Base-by-base conservation (phyloP, 2,329 filamentous ascomycete genomes). In the Chrysoporthe austroafricana region DNA sequence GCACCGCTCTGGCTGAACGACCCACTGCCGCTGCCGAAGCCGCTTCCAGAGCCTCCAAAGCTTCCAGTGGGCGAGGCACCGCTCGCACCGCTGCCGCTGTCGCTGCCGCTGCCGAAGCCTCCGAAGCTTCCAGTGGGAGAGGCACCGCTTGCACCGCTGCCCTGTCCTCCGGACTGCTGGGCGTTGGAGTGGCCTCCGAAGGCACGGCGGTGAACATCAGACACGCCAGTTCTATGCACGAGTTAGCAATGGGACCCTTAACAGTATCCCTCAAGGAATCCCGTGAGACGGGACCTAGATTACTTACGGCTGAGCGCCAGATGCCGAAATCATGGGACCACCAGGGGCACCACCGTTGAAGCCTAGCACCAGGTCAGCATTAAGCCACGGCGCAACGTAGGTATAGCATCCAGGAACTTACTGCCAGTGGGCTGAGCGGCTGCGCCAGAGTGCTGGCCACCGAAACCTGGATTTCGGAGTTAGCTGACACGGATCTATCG, bases 31-130 rank as follows among this genome's bases (percentile, higher is more conserved):
- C 56, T 42, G 13, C 18, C 26, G 7, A 18, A 43, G 34, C 54
- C 21, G 36, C 57, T 21, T 54, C 63, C 63, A 3, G 21, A 59
- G 43, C 66, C 62, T 11, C 63, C 66, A 56, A 65, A 66, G 3
- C 32, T 13, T 9, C 66, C 64, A n/a, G 63, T 68, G 13, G 67
- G 63, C 58, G 44, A n/a, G 4, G 67, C 58, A 4, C 66, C 66
- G 21, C 44, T 57, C 4, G 26, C 26, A 26, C 26, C 26, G 26
- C 26, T 26, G 26, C 26, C 26, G 26, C 26, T 26, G 26, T 26
- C 26, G 2, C 26, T 26, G 42, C 26, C 36, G 26, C 61, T 54
- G 7, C 60, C 60, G 48, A 63, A 59, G 26, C 65, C 52, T 14
- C 59, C 59, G 36, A 66, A 60, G 11, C 50, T 21, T 3, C 60